phyloP scores from a whole-genome alignment of 78 protist species.

The Monocercomonoides exilis region DNA sequence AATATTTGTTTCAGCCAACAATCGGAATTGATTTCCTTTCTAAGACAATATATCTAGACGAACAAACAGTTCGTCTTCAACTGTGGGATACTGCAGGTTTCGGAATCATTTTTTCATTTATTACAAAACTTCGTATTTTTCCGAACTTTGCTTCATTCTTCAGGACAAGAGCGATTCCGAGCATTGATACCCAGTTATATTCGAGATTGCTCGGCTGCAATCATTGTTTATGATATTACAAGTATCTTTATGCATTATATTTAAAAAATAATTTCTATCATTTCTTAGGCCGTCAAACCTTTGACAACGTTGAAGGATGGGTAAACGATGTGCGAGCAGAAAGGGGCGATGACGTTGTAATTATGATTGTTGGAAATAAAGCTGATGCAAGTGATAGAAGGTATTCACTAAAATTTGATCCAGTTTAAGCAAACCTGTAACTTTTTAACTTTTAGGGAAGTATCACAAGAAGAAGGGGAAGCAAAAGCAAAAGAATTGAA shows the following conservation, averaged over 20 bases:
- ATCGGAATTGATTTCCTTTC: slow-evolving; percentile 93
- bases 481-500: slow-evolving; percentile 68
- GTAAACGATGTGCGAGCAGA: slow-evolving; percentile 84
- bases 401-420: slow-evolving; percentile 2
- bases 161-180: slow-evolving; percentile 69
- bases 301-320: slow-evolving; percentile 72
- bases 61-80: slow-evolving; percentile 86
- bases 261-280: neutral
- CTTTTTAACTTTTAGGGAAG: slow-evolving; percentile 48
- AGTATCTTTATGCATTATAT: slow-evolving; percentile 36
- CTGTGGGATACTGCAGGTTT: slow-evolving; percentile 89
- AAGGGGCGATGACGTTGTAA: slow-evolving; percentile 79
- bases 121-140: slow-evolving; percentile 19
- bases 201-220: slow-evolving; percentile 89
- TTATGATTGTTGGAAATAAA: slow-evolving; percentile 90
- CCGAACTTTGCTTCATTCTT: neutral
- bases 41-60: slow-evolving; percentile 86
- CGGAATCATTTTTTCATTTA: slow-evolving; percentile 34
- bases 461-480: slow-evolving; percentile 86
- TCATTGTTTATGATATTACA: slow-evolving; percentile 92
- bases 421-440: neutral
- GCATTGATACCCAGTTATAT: slow-evolving; percentile 90
- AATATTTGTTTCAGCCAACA: slow-evolving; percentile 59
- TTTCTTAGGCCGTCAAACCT: slow-evolving; percentile 57
- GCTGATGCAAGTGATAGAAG: slow-evolving; percentile 79